Conservation (phyloP, 495 filamentous ascomycete species). For the Amphirosellinia nigrospora region DNA sequence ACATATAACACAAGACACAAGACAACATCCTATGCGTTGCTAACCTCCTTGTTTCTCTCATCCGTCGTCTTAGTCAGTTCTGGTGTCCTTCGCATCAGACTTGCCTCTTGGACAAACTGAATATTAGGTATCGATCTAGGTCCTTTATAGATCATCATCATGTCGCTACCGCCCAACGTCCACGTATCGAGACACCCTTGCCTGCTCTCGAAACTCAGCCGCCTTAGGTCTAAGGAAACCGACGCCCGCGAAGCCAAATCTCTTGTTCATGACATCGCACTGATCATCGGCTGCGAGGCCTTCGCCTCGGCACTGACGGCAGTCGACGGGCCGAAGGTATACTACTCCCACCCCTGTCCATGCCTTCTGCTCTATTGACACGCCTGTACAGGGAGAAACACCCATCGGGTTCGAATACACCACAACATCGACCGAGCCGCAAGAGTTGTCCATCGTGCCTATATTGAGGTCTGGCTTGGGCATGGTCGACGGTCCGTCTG, state of each 20-base stretch:
- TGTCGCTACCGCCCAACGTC: constrained; percentile 68
- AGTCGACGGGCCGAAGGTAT: constrained; percentile 52
- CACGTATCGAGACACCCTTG: constrained; percentile 88
- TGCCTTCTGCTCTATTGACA: not conserved
- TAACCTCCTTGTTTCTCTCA: not conserved
- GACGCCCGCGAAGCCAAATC: constrained; percentile 77
- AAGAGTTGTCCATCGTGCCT: constrained; percentile 80
- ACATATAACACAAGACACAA: not conserved
- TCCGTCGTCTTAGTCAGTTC: not conserved
- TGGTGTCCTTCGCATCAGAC: not conserved
- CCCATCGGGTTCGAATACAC: constrained; percentile 76
- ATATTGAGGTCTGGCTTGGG: constrained; percentile 88
- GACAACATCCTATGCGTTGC: not conserved
- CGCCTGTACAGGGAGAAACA: constrained; percentile 64
- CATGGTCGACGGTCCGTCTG: constrained; percentile 76
- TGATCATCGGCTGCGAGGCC: constrained; percentile 84
- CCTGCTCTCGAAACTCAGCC: constrained; percentile 84
- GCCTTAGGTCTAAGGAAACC: constrained; percentile 76
- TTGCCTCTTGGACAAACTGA: not conserved
- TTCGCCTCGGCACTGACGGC: constrained; percentile 67
- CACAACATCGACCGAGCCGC: constrained; percentile 62
- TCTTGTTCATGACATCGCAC: constrained; percentile 82
- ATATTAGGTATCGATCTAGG: not conserved
- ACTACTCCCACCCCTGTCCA: not conserved
- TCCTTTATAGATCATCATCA: constrained; percentile 23